Conservation (phyloP, 352 stramenopile genomes). For the Phytophthora lateralis region DNA sequence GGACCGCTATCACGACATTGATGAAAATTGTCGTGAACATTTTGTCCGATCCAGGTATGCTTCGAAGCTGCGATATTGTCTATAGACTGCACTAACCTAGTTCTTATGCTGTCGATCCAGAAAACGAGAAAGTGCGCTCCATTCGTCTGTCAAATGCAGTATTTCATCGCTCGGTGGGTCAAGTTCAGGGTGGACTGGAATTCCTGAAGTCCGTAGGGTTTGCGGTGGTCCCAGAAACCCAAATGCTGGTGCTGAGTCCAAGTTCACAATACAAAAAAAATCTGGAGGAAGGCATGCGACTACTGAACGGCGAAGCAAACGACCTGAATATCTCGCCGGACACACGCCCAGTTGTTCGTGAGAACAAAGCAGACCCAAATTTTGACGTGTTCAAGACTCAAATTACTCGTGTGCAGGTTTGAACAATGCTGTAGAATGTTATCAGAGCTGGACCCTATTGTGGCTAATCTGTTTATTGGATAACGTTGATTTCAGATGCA, state of each 20-base stretch:
- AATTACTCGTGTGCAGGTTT: conserved; percentile 82
- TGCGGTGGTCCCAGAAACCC: conserved; percentile 45
- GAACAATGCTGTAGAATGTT: not conserved
- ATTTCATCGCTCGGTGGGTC: conserved; percentile 73
- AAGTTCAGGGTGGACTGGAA: conserved; percentile 70
- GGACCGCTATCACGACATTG: conserved; percentile 62
- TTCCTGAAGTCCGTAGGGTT: conserved; percentile 80
- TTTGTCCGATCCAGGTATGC: conserved; percentile 74
- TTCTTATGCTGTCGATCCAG: conserved; percentile 31
- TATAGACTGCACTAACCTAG: not conserved
- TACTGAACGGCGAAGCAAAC: conserved; percentile 79
- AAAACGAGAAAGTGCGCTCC: conserved; percentile 83
- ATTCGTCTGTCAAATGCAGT: conserved; percentile 80
- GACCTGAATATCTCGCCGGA: conserved; percentile 66
- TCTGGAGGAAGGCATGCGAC: conserved; percentile 56
- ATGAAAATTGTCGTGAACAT: conserved; percentile 90
- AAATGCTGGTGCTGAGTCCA: conserved; percentile 50
- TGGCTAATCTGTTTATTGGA: not conserved
- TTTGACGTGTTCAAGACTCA: conserved; percentile 88
- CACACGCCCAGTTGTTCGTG: conserved; percentile 53
- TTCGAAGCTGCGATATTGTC: not conserved
- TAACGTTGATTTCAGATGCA: conserved; percentile 56
- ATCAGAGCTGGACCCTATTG: not conserved
- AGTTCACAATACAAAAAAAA: conserved; percentile 25
- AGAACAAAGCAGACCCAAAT: conserved; percentile 37